Percentiles rank a stretch among this genome's conserved stretches.
Conservation (phyloP, 768 basidiomycete species). For the Lactarius hengduanensis region DNA sequence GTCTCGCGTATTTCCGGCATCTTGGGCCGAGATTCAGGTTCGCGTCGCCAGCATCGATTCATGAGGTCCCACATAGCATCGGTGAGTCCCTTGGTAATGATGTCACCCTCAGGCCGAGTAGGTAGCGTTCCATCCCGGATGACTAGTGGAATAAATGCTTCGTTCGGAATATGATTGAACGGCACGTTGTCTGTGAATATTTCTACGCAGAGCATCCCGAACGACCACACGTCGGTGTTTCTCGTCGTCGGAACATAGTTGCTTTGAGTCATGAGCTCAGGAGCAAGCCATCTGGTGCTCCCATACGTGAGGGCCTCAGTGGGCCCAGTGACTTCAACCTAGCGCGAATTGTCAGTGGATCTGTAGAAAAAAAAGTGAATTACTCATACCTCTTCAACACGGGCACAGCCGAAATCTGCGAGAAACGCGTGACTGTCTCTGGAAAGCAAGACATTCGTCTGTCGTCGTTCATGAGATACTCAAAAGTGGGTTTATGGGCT, state of each 20-base stretch:
- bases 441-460: conserved; percentile 22
- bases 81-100: conserved; percentile 34
- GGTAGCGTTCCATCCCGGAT: conserved; percentile 41
- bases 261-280: conserved; percentile 20
- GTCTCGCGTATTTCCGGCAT: conserved; percentile 37
- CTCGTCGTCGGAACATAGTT: conserved; percentile 27
- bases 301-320: conserved; percentile 9
- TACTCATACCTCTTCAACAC: conserved; percentile 20
- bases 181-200: conserved; percentile 45
- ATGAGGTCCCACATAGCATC: conserved; percentile 47
- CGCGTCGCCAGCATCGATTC: conserved; percentile 43
- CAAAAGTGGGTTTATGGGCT: not conserved
- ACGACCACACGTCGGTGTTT: conserved; percentile 49
- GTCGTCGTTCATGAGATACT: conserved; percentile 1
- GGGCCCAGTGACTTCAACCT: conserved; percentile 9
- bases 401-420: conserved; percentile 19
- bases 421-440: conserved; percentile 15
- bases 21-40: conserved; percentile 42
- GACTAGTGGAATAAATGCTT: conserved; percentile 39
- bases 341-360: not conserved
- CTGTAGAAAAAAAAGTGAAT: not conserved
- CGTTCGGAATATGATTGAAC: conserved; percentile 36
- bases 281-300: conserved; percentile 23
- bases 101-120: conserved; percentile 37
- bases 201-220: conserved; percentile 49